Evolutionary conservation across 257 asterid genomes (phyloP), one percentile per base, ranked within the genome.

Genomic region (Capsicum rhomboideum): DNA sequence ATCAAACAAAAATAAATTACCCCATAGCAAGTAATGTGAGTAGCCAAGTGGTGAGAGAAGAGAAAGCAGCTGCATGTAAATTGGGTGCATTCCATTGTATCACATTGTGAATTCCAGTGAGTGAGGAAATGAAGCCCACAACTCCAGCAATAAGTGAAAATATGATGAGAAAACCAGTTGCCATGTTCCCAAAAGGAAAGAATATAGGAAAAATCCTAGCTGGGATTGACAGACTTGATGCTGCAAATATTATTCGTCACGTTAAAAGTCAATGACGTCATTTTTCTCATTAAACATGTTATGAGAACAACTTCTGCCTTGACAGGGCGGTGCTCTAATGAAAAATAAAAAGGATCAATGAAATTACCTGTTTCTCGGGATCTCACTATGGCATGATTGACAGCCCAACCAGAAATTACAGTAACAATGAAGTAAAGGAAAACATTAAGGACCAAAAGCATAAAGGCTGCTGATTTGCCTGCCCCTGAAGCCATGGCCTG

Each of bases 11-110:
- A 44, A 20, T n/a, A 0, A 3, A 46, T 86, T 87, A 96, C 99
- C 98, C 99, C 98, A 94, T 92, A 3, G 99, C 98, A 6, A 97
- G 98, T 64, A 97, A 80, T 49, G 99, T 92, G 49, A 97, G 93
- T 1, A 88, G 54, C 95, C 90, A 93, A 54, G 97, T 83, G 2
- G 93, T 85, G 40, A 95, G 86, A 83, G 99, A 91, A 79, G 98
- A 92, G 37, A 94, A 84, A 86, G 93, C 93, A 75, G 98, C 98
- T 83, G 98, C 93, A 82, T 92, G 89, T 6, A 92, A 87, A 83
- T 85, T 95, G 12, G 98, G 87, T 79, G 87, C 75, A 85, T 87
- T 84, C 97, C 94, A 90, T 52, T 89, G 89, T 20, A 84, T 20
- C 17, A 94, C 91, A 85, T 93, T 90, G 2, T 44, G 87, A 86